phyloP scores from a whole-genome alignment of 2,329 filamentous ascomycete species.

The Aspergillus awamori region DNA sequence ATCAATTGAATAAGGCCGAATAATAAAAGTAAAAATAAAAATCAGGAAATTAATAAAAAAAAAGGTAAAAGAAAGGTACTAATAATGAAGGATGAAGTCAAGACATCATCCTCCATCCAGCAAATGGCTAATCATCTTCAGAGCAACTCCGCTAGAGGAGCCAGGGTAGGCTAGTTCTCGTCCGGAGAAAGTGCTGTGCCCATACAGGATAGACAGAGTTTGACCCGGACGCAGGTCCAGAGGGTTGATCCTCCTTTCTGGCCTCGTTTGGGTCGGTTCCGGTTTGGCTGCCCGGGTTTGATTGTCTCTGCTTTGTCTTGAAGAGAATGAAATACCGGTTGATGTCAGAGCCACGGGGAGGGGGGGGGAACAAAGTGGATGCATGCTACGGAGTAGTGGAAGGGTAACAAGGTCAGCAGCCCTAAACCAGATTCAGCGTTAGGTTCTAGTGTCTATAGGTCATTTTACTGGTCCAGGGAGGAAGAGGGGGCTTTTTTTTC shows the following conservation, averaged over 20 bases:
- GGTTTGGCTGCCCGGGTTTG: conserved; percentile 33
- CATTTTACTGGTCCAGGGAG: conserved; percentile 14
- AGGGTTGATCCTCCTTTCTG: conserved; percentile 44
- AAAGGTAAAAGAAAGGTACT: conserved; percentile 15
- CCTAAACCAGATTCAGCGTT: conserved; percentile 20
- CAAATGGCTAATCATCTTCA: conserved; percentile 28
- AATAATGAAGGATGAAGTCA: conserved; percentile 37
- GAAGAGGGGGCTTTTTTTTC: conserved; percentile 3
- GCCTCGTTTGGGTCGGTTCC: conserved; percentile 36
- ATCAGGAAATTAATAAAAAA: conserved; percentile 16
- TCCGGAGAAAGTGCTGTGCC: conserved; percentile 35
- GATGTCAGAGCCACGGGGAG: conserved; percentile 40
- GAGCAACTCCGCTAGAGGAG: conserved; percentile 28
- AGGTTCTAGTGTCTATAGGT: conserved; percentile 11
- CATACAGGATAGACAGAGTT: conserved; percentile 38
- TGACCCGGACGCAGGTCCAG: conserved; percentile 45
- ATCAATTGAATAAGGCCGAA: conserved; percentile 19
- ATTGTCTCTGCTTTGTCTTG: conserved; percentile 31
- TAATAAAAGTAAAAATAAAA: conserved; percentile 19
- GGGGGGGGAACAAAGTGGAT: conserved; percentile 34
- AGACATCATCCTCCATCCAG: conserved; percentile 38
- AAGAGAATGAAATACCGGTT: conserved; percentile 35
- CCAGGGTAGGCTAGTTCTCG: conserved; percentile 34
- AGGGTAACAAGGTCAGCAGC: conserved; percentile 26
- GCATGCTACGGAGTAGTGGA: conserved; percentile 28